Evolutionary conservation across 805 yeast genomes (phyloP).

Genomic region (Lachancea thermotolerans): DNA sequence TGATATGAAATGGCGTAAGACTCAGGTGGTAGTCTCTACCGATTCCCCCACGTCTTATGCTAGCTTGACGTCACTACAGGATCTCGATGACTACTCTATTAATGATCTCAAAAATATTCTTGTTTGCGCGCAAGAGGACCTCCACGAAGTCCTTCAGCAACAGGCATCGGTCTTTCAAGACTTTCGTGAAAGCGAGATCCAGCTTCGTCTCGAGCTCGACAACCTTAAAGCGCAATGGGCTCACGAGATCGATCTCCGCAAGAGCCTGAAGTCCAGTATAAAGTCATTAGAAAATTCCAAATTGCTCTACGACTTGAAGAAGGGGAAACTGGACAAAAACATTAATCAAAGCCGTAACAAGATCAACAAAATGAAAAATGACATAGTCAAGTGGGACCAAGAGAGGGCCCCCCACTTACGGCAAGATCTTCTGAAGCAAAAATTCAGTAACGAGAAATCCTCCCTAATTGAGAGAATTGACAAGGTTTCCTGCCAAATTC

Average conservation of each 20-base stretch:
- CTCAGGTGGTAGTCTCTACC: constrained; percentile 5
- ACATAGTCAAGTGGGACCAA: constrained; percentile 24
- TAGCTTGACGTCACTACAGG: constrained; percentile 23
- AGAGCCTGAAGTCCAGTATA: constrained; percentile 29
- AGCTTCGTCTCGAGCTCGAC: constrained; percentile 25
- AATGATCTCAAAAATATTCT: constrained; percentile 29
- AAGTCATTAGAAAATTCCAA: constrained; percentile 31
- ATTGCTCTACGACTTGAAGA: constrained; percentile 26
- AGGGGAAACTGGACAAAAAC: constrained; percentile 25
- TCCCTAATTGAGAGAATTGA: constrained; percentile 11
- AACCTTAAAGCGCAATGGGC: constrained; percentile 28
- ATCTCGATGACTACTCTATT: constrained; percentile 26
- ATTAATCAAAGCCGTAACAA: constrained; percentile 22
- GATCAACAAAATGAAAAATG: constrained; percentile 23
- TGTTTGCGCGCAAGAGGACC: constrained; percentile 30
- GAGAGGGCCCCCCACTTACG: constrained; percentile 16
- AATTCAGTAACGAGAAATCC: constrained; percentile 10
- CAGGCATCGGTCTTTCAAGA: constrained; percentile 23
- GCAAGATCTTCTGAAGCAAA: constrained; percentile 11
- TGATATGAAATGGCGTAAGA: constrained; percentile 12
- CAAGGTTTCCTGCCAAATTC: constrained; percentile 9
- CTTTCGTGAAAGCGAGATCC: constrained; percentile 26
- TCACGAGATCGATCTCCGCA: constrained; percentile 28
- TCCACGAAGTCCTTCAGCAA: constrained; percentile 29
- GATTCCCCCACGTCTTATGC: constrained; percentile 19